phyloP scores from a whole-genome alignment of 129 eudicot genomes.

The Heracleum sosnowskyi region DNA sequence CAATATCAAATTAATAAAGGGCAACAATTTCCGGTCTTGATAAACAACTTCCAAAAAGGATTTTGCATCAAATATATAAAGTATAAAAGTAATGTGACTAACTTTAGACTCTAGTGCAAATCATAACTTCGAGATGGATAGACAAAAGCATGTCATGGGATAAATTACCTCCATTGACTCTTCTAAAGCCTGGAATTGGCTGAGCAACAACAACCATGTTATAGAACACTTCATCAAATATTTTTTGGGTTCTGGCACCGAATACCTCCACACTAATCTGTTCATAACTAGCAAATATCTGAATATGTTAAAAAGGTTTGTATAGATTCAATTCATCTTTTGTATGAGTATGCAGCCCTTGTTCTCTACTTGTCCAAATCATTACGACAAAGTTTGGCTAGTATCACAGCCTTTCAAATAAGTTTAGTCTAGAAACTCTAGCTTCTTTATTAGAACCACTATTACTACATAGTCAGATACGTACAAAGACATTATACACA shows the following conservation, averaged over 20 bases:
- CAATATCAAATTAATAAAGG: background rate
- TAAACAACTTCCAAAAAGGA: background rate
- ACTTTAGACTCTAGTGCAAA: background rate
- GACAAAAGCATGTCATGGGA: background rate
- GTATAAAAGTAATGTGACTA: background rate
- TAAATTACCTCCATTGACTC: conserved; percentile 28
- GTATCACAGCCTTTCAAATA: too few species aligned
- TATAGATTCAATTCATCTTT: background rate
- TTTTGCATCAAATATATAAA: background rate
- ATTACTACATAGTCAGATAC: too few species aligned
- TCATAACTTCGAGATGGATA: background rate
- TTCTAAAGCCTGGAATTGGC: conserved; percentile 37
- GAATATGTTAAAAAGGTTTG: conserved; percentile 24
- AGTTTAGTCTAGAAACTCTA: too few species aligned
- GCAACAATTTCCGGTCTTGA: background rate
- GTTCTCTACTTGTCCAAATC: background rate
- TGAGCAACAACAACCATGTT: conserved; percentile 38
- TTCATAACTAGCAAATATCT: background rate
- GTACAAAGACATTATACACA: too few species aligned
- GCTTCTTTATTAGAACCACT: too few species aligned
- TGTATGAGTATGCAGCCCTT: background rate
- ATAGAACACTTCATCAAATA: conserved; percentile 23
- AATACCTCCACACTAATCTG: conserved; percentile 26
- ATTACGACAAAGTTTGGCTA: background rate
- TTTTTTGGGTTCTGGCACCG: conserved; percentile 23